A percentile compares a stretch with the other conserved stretches of the same genome.
Conservation (phyloP, 176 grass and related monocot genomes). For the Areca catechu region DNA sequence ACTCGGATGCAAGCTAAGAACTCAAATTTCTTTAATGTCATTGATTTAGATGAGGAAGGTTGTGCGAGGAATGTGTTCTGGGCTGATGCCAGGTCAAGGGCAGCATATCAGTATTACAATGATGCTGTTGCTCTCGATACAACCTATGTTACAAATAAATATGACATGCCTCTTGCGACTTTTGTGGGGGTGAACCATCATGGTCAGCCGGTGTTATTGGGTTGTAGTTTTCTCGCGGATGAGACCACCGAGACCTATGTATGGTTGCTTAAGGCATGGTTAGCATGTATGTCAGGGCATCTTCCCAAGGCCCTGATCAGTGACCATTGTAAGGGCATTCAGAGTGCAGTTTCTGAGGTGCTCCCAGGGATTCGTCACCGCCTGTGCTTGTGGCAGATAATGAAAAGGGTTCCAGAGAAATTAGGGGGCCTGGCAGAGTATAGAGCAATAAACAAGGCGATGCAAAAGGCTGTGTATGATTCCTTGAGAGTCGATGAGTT, state of each 20-base stretch:
- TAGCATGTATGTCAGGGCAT: constrained; percentile 88
- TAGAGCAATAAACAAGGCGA: constrained; percentile 64
- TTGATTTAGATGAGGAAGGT: constrained; percentile 85
- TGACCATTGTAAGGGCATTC: constrained; percentile 67
- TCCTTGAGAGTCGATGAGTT: constrained; percentile 73
- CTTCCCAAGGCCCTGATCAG: constrained; percentile 76
- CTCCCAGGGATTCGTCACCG: constrained; percentile 69
- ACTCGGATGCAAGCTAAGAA: constrained; percentile 96
- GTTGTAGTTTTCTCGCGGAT: constrained; percentile 72
- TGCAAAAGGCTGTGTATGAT: constrained; percentile 84
- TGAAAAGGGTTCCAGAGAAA: constrained; percentile 61
- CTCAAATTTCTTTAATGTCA: constrained; percentile 72
- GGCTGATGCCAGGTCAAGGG: constrained; percentile 80
- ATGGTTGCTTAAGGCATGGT: constrained; percentile 84
- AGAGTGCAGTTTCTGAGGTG: constrained; percentile 68
- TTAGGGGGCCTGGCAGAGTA: constrained; percentile 72
- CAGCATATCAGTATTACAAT: constrained; percentile 76
- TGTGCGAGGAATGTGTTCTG: constrained; percentile 66
- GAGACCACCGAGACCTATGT: constrained; percentile 78
- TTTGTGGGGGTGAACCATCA: constrained; percentile 92
- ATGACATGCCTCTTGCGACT: constrained; percentile 79
- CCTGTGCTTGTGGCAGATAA: constrained; percentile 82
- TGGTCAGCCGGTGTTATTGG: constrained; percentile 67
- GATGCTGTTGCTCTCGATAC: constrained; percentile 75
- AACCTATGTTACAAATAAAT: constrained; percentile 56